Evolutionary conservation across 495 filamentous ascomycete genomes (phyloP).

Genomic region (Tuber microsphaerosporum): DNA sequence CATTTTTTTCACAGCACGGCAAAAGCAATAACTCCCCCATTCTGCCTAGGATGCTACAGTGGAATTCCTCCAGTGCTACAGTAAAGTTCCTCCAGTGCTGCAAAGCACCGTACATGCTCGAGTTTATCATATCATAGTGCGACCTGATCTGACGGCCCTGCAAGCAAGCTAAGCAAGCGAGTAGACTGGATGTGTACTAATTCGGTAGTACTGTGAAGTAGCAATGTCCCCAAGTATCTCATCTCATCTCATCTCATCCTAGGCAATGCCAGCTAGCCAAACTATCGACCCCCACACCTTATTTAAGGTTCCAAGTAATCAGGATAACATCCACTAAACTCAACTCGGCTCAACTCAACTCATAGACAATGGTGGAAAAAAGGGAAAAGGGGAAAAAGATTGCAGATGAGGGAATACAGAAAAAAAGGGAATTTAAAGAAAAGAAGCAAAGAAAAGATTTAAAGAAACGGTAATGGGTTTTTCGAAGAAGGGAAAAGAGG

Average conservation of each 20-base stretch:
- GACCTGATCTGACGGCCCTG: not conserved
- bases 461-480: not conserved
- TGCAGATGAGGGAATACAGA: not conserved
- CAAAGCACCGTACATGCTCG: not conserved
- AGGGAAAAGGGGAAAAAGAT: not conserved
- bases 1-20: not conserved
- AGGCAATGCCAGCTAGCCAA: not conserved
- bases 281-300: conserved; percentile 2
- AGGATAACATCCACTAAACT: not conserved
- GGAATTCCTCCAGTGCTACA: not conserved
- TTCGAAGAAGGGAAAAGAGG: conserved; percentile 5
- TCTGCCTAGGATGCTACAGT: not conserved
- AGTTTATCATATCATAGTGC: not conserved
- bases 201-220: not conserved
- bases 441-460: not conserved
- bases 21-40: not conserved
- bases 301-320: not conserved
- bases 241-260: not conserved
- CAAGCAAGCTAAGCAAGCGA: not conserved
- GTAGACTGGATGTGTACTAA: not conserved
- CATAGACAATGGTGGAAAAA: not conserved
- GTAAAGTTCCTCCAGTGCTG: not conserved
- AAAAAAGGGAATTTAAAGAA: not conserved
- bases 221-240: not conserved
- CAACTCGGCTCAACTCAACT: not conserved